Conservation (phyloP, 345 rosid species). For the Syzygium aqueum region DNA sequence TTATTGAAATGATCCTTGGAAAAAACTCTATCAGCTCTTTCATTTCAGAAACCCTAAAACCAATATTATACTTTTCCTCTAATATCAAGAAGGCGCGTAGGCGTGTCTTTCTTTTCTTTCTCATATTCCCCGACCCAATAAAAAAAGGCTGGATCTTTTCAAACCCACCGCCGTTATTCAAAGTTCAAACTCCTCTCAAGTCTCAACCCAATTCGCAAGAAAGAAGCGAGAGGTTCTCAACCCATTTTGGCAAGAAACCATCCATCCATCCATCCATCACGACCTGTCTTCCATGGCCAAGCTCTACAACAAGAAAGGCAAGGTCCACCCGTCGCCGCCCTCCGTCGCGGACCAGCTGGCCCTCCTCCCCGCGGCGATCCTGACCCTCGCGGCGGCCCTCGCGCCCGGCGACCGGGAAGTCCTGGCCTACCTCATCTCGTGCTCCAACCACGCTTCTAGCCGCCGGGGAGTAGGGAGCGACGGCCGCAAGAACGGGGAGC, state of each 20-base stretch:
- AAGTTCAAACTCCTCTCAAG: not conserved
- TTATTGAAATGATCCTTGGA: not conserved
- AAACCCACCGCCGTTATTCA: not conserved
- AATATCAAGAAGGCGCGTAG: not conserved
- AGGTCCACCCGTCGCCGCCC: conserved; percentile 26
- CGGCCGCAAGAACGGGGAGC: not conserved
- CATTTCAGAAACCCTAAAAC: not conserved
- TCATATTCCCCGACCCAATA: not conserved
- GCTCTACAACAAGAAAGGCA: conserved; percentile 12
- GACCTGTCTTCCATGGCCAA: conserved; percentile 11
- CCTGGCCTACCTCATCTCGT: conserved; percentile 34
- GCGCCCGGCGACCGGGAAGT: conserved; percentile 30
- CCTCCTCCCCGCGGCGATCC: conserved; percentile 29
- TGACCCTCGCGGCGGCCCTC: conserved; percentile 20
- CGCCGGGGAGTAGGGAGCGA: not conserved
- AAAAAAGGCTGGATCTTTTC: not conserved
- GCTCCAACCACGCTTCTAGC: not conserved
- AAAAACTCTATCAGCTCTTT: not conserved
- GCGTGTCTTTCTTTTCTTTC: not conserved
- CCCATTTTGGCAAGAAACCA: not conserved
- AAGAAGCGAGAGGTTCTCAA: not conserved
- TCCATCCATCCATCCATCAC: not conserved
- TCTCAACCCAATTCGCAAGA: not conserved
- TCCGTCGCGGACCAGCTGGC: not conserved
- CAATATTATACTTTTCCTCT: not conserved